These are phyloP conservation scores for Tolypocladium amazonense DNA, from an alignment of 2,329 filamentous ascomycete species.

Conservation along the genomic window DNA sequence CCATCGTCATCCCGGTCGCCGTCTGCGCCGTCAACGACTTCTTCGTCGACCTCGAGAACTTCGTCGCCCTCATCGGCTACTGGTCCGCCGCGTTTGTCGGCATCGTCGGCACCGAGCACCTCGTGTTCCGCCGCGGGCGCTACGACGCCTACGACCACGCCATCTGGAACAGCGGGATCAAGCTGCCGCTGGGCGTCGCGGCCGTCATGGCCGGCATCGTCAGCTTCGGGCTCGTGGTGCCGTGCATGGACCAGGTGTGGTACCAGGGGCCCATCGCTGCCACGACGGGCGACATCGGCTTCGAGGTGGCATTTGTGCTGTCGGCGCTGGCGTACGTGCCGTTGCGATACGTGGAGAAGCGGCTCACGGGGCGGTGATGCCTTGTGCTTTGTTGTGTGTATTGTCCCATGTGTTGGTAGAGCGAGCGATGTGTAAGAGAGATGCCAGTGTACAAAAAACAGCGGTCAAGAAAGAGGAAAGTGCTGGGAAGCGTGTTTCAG, in stretches of 20 bases:
- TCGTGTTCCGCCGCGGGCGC: conserved; percentile 34
- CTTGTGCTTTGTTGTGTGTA: background rate
- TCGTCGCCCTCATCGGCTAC: conserved; percentile 46
- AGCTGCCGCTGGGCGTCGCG: conserved; percentile 34
- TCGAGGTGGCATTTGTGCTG: conserved; percentile 49
- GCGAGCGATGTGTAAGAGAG: background rate
- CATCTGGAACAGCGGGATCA: conserved; percentile 34
- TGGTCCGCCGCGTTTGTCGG: conserved; percentile 46
- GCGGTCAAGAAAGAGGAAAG: background rate
- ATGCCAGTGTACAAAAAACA: background rate
- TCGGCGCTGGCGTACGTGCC: conserved; percentile 36
- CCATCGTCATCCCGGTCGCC: conserved; percentile 47
- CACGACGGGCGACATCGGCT: conserved; percentile 53
- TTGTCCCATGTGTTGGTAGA: background rate
- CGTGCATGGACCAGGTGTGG: conserved; percentile 51
- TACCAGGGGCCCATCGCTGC: conserved; percentile 49
- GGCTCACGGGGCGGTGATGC: conserved; percentile 14
- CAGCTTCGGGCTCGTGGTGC: conserved; percentile 42
- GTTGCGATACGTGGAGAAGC: conserved; percentile 34
- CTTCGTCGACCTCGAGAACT: conserved; percentile 46
- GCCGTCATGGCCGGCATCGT: conserved; percentile 34
- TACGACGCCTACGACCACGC: conserved; percentile 33
- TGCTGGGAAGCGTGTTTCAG: background rate
- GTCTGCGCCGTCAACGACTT: conserved; percentile 45
- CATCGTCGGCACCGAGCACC: conserved; percentile 36